Conservation (phyloP, 2,329 filamentous ascomycete species). For the Orbilia ellipsospora region DNA sequence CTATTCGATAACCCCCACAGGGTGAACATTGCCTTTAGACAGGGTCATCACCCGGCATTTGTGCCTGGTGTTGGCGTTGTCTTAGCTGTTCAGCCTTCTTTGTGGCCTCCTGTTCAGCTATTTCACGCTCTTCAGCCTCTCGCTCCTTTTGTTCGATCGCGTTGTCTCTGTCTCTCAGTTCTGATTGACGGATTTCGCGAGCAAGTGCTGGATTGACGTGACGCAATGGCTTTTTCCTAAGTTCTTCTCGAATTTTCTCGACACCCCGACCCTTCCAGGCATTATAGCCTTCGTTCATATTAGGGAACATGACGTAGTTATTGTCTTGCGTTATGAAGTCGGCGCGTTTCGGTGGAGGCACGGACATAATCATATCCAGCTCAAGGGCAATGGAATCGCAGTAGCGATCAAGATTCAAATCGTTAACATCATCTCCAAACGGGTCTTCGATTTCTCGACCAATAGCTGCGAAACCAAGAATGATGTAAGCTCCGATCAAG, state of each 20-base stretch:
- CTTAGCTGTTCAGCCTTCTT: conserved; percentile 35
- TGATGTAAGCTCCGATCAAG: conserved; percentile 79
- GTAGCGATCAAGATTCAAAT: conserved; percentile 79
- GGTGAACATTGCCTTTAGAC: background rate
- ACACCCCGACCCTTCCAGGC: conserved; percentile 67
- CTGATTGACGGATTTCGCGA: conserved; percentile 39
- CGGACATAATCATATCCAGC: conserved; percentile 76
- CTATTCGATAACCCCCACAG: background rate
- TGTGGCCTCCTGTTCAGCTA: conserved; percentile 16
- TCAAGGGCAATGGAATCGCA: conserved; percentile 80
- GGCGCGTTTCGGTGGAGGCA: conserved; percentile 66
- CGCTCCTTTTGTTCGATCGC: conserved; percentile 42
- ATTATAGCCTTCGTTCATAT: conserved; percentile 65
- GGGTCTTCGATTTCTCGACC: conserved; percentile 87
- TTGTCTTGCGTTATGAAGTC: conserved; percentile 67
- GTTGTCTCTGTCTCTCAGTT: conserved; percentile 44
- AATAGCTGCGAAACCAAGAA: conserved; percentile 79
- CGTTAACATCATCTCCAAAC: conserved; percentile 85
- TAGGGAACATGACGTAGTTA: conserved; percentile 64
- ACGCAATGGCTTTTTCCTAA: conserved; percentile 51
- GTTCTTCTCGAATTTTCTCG: conserved; percentile 63
- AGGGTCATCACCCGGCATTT: conserved; percentile 43
- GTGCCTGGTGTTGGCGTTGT: conserved; percentile 30
- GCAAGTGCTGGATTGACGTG: conserved; percentile 48
- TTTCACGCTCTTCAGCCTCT: conserved; percentile 49